These are phyloP conservation scores for Penicillium hesseltinei DNA, from an alignment of 2,329 filamentous ascomycete genomes.

Conservation along the genomic window DNA sequence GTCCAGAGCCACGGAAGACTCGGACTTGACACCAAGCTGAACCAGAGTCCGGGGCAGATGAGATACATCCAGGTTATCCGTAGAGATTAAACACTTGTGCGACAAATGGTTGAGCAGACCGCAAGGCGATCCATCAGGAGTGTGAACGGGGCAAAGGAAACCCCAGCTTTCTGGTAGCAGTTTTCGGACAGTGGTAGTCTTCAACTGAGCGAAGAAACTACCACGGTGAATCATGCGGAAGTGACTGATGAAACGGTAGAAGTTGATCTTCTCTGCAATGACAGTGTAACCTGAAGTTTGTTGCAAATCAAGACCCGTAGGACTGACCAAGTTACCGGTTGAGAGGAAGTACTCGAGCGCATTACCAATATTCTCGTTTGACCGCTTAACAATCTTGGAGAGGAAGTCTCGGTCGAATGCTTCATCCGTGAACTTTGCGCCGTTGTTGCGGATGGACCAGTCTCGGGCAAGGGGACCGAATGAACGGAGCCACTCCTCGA, in stretches of 20 bases:
- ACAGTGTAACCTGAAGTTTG: constrained; percentile 94
- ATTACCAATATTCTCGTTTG: constrained; percentile 84
- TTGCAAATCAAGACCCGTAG: constrained; percentile 88
- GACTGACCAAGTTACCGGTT: constrained; percentile 88
- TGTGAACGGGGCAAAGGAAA: constrained; percentile 95
- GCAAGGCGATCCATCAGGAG: constrained; percentile 92
- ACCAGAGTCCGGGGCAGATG: constrained; percentile 70
- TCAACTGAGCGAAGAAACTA: constrained; percentile 96
- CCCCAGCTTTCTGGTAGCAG: constrained; percentile 96
- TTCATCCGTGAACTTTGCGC: constrained; percentile 66
- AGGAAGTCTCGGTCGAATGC: constrained; percentile 80
- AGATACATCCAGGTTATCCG: constrained; percentile 69
- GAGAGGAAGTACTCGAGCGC: constrained; percentile 93
- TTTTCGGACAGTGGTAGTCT: constrained; percentile 95
- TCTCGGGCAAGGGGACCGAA: constrained; percentile 55
- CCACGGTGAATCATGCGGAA: constrained; percentile 99
- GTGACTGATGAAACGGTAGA: constrained; percentile 95
- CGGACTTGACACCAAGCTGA: constrained; percentile 74
- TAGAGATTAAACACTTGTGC: constrained; percentile 90
- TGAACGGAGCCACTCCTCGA: constrained; percentile 84
- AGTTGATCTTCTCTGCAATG: constrained; percentile 98
- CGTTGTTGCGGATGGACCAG: constrained; percentile 53
- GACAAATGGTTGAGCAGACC: constrained; percentile 92
- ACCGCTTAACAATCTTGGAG: constrained; percentile 71
- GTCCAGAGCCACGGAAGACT: constrained; percentile 73